A percentile compares a stretch with the other conserved stretches of the same genome.
Conservation (phyloP, 805 yeast genomes). For the Torulaspora gathmanii region DNA sequence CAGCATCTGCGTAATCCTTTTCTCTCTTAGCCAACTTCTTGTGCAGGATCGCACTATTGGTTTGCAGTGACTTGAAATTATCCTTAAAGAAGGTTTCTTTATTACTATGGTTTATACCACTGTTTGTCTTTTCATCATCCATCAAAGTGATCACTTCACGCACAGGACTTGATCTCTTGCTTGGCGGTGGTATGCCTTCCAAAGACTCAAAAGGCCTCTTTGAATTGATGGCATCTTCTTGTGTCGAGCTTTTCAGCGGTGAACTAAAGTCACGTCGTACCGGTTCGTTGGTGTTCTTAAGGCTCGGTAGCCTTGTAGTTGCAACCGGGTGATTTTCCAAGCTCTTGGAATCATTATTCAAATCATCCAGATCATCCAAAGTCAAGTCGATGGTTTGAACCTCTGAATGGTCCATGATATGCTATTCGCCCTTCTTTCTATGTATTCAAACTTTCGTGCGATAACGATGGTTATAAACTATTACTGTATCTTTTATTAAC, state of each 20-base stretch:
- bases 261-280: constrained; percentile 6
- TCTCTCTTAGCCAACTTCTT: constrained; percentile 27
- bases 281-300: not conserved
- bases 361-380: constrained; percentile 8
- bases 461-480: not conserved
- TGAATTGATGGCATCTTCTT: not conserved
- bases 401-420: constrained; percentile 6
- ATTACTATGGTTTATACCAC: not conserved
- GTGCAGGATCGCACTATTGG: constrained; percentile 20
- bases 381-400: constrained; percentile 24
- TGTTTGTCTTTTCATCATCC: constrained; percentile 6
- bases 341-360: not conserved
- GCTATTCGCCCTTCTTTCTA: not conserved
- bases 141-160: constrained; percentile 9
- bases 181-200: constrained; percentile 1
- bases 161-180: constrained; percentile 1
- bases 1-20: constrained; percentile 17
- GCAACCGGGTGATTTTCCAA: not conserved
- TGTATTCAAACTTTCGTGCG: not conserved
- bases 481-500: not conserved
- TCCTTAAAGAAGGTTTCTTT: constrained; percentile 15
- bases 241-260: constrained; percentile 8
- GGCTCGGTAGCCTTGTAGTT: constrained; percentile 1
- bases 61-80: constrained; percentile 15
- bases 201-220: not conserved